A percentile compares a stretch with the other conserved stretches of the same genome.
Conservation (phyloP, 1,139 yeast species). For the Arxiozyma slooffiae region DNA sequence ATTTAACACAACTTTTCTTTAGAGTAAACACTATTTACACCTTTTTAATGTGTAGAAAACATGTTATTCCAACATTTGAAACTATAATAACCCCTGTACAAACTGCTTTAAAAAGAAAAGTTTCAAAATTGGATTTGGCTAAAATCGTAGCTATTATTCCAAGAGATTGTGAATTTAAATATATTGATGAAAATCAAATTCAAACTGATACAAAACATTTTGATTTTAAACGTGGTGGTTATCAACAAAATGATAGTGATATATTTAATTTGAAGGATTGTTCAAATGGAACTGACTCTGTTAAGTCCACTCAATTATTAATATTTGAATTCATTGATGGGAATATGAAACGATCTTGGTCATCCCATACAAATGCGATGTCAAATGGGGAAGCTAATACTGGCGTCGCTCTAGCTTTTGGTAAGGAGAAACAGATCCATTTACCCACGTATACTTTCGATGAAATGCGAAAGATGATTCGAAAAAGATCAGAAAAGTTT, state of each 20-base stretch:
- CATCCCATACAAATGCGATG: slow-evolving; percentile 10
- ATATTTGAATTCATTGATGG: slow-evolving; percentile 77
- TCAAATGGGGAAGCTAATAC: slow-evolving; percentile 23
- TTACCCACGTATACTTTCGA: slow-evolving; percentile 40
- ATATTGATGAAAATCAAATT: slow-evolving; percentile 64
- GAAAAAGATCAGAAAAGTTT: slow-evolving; percentile 49
- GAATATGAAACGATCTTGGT: slow-evolving; percentile 36
- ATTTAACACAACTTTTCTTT: slow-evolving; percentile 36
- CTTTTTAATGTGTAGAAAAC: slow-evolving; percentile 45
- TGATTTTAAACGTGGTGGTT: slow-evolving; percentile 39
- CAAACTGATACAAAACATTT: slow-evolving; percentile 40
- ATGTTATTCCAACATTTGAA: slow-evolving; percentile 46
- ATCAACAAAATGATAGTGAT: slow-evolving; percentile 40
- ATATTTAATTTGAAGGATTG: slow-evolving; percentile 37
- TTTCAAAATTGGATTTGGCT: slow-evolving; percentile 48
- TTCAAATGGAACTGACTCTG: slow-evolving; percentile 26
- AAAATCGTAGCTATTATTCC: slow-evolving; percentile 57
- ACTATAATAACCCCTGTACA: slow-evolving; percentile 41
- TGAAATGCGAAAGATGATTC: slow-evolving; percentile 50
- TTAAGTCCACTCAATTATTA: slow-evolving; percentile 41
- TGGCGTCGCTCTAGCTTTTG: slow-evolving; percentile 16
- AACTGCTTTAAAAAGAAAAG: slow-evolving; percentile 34
- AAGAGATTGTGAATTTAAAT: slow-evolving; percentile 56
- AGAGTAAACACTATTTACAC: slow-evolving; percentile 47
- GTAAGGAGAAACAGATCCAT: slow-evolving; percentile 20